phyloP scores from a whole-genome alignment of 2,329 filamentous ascomycete genomes.

The Hyphodiscus sp. region DNA sequence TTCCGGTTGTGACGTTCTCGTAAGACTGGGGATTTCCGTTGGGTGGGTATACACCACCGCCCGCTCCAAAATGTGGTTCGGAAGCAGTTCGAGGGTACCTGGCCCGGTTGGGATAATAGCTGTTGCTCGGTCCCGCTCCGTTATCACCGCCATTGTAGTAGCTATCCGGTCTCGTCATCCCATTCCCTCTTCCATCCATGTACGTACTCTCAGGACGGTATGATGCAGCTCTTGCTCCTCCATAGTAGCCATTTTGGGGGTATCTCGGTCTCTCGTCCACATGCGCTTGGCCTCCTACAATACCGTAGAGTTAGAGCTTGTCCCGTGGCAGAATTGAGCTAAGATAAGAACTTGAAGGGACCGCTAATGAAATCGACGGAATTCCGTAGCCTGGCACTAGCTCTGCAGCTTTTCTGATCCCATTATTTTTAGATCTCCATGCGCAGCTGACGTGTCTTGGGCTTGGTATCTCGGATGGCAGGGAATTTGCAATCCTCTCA shows the following conservation, averaged over 20 bases:
- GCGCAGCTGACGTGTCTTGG: neutral
- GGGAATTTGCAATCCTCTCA: neutral
- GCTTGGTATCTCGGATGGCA: neutral
- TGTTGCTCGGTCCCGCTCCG: constrained; percentile 23
- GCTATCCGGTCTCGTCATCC: constrained; percentile 37
- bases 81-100: constrained; percentile 29
- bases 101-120: constrained; percentile 28
- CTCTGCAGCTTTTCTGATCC: constrained; percentile 4
- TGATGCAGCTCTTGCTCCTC: constrained; percentile 26
- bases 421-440: constrained; percentile 4
- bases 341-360: neutral
- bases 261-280: constrained; percentile 24
- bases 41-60: constrained; percentile 23
- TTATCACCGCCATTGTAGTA: constrained; percentile 31
- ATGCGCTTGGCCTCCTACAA: constrained; percentile 27
- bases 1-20: constrained; percentile 78
- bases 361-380: neutral
- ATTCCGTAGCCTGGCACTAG: constrained; percentile 6
- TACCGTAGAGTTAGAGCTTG: constrained; percentile 10
- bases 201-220: constrained; percentile 22
- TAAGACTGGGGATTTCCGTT: constrained; percentile 48
- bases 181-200: constrained; percentile 30
- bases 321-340: neutral
- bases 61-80: constrained; percentile 27
- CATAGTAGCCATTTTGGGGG: constrained; percentile 30